phyloP scores from a whole-genome alignment of 306 rosid species.

The Rosa rugosa region DNA sequence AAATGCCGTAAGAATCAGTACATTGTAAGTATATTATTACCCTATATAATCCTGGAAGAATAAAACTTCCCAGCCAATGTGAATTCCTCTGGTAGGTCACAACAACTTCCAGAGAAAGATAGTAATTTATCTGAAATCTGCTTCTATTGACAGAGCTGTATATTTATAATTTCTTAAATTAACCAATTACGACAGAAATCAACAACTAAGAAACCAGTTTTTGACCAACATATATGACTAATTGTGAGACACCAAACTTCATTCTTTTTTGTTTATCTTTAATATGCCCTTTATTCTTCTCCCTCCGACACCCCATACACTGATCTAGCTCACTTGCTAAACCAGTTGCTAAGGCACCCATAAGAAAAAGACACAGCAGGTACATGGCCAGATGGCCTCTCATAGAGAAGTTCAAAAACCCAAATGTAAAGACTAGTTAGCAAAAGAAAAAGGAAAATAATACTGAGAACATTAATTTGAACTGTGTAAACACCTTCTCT shows the following conservation, averaged over 20 bases:
- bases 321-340: neutral
- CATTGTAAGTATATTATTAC: too few relatives aligned
- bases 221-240: neutral
- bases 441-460: neutral
- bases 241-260: neutral
- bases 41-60: neutral
- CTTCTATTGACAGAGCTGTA: neutral
- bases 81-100: neutral
- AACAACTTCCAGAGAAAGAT: neutral
- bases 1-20: neutral
- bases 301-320: neutral
- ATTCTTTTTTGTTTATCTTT: neutral
- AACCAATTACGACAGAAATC: neutral
- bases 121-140: neutral
- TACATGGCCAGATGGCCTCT: neutral
- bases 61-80: neutral
- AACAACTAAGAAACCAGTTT: neutral
- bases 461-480: slow-evolving; percentile 1
- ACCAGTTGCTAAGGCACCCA: neutral
- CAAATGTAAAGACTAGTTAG: neutral
- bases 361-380: neutral
- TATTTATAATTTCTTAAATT: neutral
- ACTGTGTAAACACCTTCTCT: slow-evolving; percentile 48
- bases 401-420: neutral
- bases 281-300: neutral